Evolutionary conservation across 2,329 filamentous ascomycete genomes (phyloP), one percentile per base, ranked within the genome.

Genomic region (Parastagonospora nodorum): DNA sequence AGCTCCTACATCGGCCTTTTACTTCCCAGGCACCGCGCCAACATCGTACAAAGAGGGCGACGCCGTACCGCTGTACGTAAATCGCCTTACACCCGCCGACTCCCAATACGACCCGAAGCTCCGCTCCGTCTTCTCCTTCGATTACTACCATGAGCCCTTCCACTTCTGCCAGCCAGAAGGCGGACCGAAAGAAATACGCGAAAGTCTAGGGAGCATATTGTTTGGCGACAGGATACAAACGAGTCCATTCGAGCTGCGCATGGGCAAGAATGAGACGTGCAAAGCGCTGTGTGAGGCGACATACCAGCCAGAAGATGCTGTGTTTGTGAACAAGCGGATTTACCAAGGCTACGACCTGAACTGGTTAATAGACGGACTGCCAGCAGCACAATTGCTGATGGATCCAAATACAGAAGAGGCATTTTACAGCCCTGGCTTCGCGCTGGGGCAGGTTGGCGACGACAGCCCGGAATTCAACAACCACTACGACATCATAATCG

Each of bases 211-310:
- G 19, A 97, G 93, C 80, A 99, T 99, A 70, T 77, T 99, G 44
- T 99, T 99, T 65, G 94, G 94, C 61, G 94, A 99, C 77, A 86
- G 94, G 49, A 99, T 99, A 77, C 91, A 91, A 78, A 96, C 91
- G n/a, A 97, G 93, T 31, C 90, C 93, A 0, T 96, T 96, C 69
- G 86, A 96, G 69, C 80, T 97, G 53, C 84, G 85, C 61, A 97
- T 99, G 92, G 85, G 78, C 48, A 79, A 85, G 56, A 94, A 99
- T 71, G 89, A 97, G 74, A 87, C 87, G 0, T 99, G 94, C 79
- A 94, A 93, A 73, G 75, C 82, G 12, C 80, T 96, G 2, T 99
- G 94, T 74, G 80, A 83, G 36, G 81, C 82, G 35, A 88, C 86
- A 16, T 88, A 87, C 68, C 81, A 88, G 38, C 77, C 84, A 28